phyloP scores from a whole-genome alignment of 192 early-diverging fungal species.

The Coemansia sp. region DNA sequence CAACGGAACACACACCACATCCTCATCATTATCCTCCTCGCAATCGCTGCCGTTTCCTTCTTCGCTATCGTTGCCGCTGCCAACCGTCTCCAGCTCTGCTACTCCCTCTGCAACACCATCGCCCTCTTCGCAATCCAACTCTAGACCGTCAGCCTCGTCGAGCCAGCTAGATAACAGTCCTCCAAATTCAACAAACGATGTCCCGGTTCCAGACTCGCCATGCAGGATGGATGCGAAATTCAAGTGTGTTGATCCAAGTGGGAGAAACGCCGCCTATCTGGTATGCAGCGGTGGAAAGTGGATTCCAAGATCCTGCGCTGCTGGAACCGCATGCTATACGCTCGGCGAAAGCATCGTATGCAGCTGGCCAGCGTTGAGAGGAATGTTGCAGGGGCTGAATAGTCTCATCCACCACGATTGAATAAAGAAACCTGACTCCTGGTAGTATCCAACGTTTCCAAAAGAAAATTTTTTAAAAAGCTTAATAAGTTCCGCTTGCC shows the following conservation, averaged over 20 bases:
- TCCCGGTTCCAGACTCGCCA: constrained; percentile 7
- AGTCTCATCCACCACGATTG: not conserved
- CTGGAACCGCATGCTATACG: constrained; percentile 22
- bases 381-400: constrained; percentile 8
- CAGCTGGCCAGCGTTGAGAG: constrained; percentile 14
- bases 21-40: not conserved
- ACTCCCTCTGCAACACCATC: not conserved
- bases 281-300: constrained; percentile 20
- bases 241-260: constrained; percentile 27
- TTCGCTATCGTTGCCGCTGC: not conserved
- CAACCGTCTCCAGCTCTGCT: not conserved
- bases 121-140: not conserved
- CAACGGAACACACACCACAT: not conserved
- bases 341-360: constrained; percentile 15
- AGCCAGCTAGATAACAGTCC: not conserved
- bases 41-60: not conserved
- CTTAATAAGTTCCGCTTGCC: not conserved
- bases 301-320: constrained; percentile 18
- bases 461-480: not conserved
- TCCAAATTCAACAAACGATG: not conserved
- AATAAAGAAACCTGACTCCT: not conserved
- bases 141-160: no score
- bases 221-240: constrained; percentile 16
- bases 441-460: not conserved
- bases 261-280: constrained; percentile 24